Percentiles rank a stretch among this genome's conserved stretches.
Evolutionary conservation across 208 protist genomes (phyloP).

Genomic region (Leishmania tarentolae): DNA sequence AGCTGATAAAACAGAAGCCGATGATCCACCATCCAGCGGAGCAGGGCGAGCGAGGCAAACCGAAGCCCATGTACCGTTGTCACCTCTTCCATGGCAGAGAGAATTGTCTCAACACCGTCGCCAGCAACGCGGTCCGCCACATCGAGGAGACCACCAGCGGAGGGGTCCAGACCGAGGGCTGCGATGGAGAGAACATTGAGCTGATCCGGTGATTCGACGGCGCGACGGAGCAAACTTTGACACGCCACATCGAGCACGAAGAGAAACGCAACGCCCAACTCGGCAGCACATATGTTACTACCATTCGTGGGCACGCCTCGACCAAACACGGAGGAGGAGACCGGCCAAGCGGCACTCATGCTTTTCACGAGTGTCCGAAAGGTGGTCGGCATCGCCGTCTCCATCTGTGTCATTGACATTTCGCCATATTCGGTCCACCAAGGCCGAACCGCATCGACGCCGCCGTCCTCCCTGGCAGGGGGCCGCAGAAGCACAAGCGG

Average conservation of each 20-base stretch:
- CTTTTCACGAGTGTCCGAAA: neutral
- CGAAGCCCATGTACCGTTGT: neutral
- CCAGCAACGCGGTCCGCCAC: slow-evolving; percentile 42
- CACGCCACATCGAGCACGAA: slow-evolving; percentile 47
- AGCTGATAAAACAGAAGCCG: slow-evolving; percentile 37
- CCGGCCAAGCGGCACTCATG: slow-evolving; percentile 3
- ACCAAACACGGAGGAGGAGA: neutral
- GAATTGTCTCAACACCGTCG: slow-evolving; percentile 10
- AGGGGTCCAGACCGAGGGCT: slow-evolving; percentile 44
- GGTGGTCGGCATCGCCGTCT: neutral
- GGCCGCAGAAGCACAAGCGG: slow-evolving; percentile 10
- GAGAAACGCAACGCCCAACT: slow-evolving; percentile 34
- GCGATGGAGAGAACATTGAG: slow-evolving; percentile 61
- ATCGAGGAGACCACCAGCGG: slow-evolving; percentile 60
- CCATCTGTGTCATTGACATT: neutral
- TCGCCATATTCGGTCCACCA: slow-evolving; percentile 1
- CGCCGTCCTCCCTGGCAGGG: neutral
- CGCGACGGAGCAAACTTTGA: slow-evolving; percentile 38
- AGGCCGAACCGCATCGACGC: neutral
- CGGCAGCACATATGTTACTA: neutral
- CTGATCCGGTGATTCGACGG: slow-evolving; percentile 34
- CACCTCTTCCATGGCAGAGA: slow-evolving; percentile 22
- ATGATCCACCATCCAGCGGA: slow-evolving; percentile 36
- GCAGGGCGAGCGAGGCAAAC: slow-evolving; percentile 35
- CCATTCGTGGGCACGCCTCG: neutral